Conservation (phyloP, 441 rosid genomes). For the Metrosideros polymorpha region DNA sequence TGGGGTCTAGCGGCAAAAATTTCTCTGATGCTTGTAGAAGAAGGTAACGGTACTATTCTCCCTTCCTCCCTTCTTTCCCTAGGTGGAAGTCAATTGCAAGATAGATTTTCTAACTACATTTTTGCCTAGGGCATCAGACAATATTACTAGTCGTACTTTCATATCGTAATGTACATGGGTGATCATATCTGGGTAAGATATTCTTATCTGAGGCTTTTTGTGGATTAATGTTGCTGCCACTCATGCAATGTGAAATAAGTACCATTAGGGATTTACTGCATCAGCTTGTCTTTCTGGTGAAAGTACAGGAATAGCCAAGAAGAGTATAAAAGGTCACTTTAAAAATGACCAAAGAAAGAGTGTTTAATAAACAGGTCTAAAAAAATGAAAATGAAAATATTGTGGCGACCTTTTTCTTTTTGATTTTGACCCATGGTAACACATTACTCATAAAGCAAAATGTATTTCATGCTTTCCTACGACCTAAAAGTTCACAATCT, state of each 20-base stretch:
- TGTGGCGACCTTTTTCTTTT: background rate
- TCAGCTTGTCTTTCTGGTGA: background rate
- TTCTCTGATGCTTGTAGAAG: constrained; percentile 33
- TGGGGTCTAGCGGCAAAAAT: constrained; percentile 33
- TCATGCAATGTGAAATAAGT: background rate
- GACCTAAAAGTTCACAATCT: background rate
- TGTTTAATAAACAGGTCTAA: background rate
- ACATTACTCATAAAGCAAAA: background rate
- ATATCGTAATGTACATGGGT: background rate
- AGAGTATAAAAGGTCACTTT: background rate
- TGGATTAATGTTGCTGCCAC: background rate
- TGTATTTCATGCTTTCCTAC: background rate
- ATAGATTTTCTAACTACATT: background rate
- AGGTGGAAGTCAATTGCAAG: background rate
- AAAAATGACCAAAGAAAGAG: background rate
- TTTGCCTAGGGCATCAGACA: background rate
- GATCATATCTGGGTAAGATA: background rate
- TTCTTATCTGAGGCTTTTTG: background rate
- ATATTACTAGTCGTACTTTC: background rate
- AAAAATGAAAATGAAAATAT: background rate
- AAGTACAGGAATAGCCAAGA: background rate
- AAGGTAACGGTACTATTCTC: constrained; percentile 29
- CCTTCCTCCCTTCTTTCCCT: background rate
- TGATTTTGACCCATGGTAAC: background rate
- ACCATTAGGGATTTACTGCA: background rate